Base-by-base conservation (phyloP, 2,329 filamentous ascomycete species). In the Neofusicoccum kwambonambiense region DNA sequence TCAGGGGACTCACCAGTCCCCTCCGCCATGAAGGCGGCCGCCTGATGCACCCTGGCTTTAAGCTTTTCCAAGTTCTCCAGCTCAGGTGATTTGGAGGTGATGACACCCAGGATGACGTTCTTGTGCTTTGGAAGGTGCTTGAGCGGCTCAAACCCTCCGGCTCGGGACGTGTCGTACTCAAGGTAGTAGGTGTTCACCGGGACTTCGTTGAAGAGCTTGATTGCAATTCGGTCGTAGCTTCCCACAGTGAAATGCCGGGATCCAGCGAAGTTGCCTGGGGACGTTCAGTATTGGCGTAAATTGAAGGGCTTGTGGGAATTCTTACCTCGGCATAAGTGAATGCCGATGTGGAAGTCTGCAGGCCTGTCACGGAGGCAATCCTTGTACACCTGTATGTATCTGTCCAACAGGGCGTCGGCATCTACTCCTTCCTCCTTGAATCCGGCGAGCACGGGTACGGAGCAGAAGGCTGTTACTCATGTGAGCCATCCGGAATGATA, bases 361-460 rank as follows among this genome's bases (percentile, higher is more conserved):
- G 90, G 89, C 0, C 86, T 79, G 70, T 75, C 79, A 12, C 19
- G 45, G 72, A 91, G 82, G 71, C 83, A 86, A 75, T 90, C 87
- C 75, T 93, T 93, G 82, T 93, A 93, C 69, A 91, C 86, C 67
- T 84, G 82, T 75, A 93, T 90, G 78, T 93, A 93, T 34, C 88
- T 86, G 70, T 91, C 88, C 22, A 93, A 84, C 50, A 92, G 86
- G 69, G 89, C 87, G 54, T 91, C 89, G 6, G 89, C 85, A 1
- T 85, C 85, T 75, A 87, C 86, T 62, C 84, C 84, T 74, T 93
- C 92, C 70, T 87, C 83, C 54, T 83, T 77, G 73, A 92, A 77
- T 49, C 75, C 75, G 19, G 73, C 74, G 64, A 77, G 65, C 74
- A 76, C 76, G 35, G 73, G 68, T 47, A 76, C 67, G 3, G 75